Percentiles rank a stretch among this genome's conserved stretches.
Evolutionary conservation across 805 yeast species (phyloP).

Genomic region (Metschnikowia baotianmanensis): DNA sequence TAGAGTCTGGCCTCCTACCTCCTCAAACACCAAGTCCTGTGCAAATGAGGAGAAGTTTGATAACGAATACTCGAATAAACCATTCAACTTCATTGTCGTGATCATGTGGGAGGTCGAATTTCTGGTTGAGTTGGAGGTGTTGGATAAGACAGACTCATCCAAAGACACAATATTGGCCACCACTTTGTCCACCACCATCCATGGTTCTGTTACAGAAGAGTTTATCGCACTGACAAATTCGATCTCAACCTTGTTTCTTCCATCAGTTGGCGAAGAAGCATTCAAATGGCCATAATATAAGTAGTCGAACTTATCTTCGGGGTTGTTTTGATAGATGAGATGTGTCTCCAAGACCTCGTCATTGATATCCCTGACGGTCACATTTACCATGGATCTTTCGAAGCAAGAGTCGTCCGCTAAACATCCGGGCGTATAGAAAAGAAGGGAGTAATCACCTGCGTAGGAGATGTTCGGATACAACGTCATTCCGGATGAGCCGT

Average conservation of each 20-base stretch:
- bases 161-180: slow-evolving; percentile 48
- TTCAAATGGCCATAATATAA: slow-evolving; percentile 69
- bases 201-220: slow-evolving; percentile 26
- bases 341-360: slow-evolving; percentile 42
- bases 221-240: slow-evolving; percentile 26
- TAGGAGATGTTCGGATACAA: slow-evolving; percentile 68
- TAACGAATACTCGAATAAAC: slow-evolving; percentile 78
- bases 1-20: slow-evolving; percentile 19
- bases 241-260: slow-evolving; percentile 30
- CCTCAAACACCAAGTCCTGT: slow-evolving; percentile 24
- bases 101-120: slow-evolving; percentile 16
- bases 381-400: slow-evolving; percentile 75
- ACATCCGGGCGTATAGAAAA: slow-evolving; percentile 89
- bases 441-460: slow-evolving; percentile 72
- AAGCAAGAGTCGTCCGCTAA: slow-evolving; percentile 61
- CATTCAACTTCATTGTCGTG: slow-evolving; percentile 52
- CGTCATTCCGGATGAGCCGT: slow-evolving; percentile 32
- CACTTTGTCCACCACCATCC: slow-evolving; percentile 71
- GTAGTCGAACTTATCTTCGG: slow-evolving; percentile 74
- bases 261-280: slow-evolving; percentile 32
- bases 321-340: slow-evolving; percentile 75
- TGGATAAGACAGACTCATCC: slow-evolving; percentile 35
- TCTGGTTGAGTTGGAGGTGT: slow-evolving; percentile 15
- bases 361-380: slow-evolving; percentile 54
- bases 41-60: slow-evolving; percentile 53